Percentiles rank a stretch among this genome's conserved stretches.
Conservation (phyloP, 148 eudicot species). For the Rhododendron mucronatum region DNA sequence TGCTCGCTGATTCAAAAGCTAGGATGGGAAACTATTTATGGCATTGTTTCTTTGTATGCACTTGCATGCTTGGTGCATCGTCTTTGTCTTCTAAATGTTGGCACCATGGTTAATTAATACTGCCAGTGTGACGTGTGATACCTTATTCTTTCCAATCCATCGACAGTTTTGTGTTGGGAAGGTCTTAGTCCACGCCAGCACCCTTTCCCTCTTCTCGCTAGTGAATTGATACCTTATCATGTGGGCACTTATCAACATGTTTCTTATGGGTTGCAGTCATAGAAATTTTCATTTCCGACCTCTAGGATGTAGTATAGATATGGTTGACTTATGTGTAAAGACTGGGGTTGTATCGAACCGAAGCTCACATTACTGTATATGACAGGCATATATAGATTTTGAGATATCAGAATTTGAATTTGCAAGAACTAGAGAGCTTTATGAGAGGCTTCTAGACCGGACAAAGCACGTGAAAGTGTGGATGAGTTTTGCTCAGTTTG, state of each 20-base stretch:
- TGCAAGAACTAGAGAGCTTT: conserved; percentile 80
- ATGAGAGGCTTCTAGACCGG: conserved; percentile 87
- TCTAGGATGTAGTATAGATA: neutral
- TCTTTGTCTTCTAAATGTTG: neutral
- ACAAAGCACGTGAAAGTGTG: conserved; percentile 94
- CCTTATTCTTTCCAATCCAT: neutral
- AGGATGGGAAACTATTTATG: neutral
- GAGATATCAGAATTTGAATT: conserved; percentile 75
- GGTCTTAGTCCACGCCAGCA: neutral
- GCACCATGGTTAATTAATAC: neutral
- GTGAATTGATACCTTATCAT: neutral
- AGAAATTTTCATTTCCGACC: neutral
- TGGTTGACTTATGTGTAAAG: neutral
- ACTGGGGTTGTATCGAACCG: neutral
- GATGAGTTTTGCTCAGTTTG: conserved; percentile 93
- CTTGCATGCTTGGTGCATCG: neutral
- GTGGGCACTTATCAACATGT: neutral
- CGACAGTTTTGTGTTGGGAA: neutral
- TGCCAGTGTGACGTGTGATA: neutral
- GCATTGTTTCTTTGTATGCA: neutral
- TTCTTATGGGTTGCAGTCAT: neutral
- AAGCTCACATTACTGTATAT: conserved; percentile 4
- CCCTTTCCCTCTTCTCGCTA: neutral
- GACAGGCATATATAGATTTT: conserved; percentile 90
- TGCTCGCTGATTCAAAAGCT: neutral